A percentile compares a stretch with the other conserved stretches of the same genome.
phyloP scores from a whole-genome alignment of 352 stramenopile genomes.

The Globisporangium uncinulatum region DNA sequence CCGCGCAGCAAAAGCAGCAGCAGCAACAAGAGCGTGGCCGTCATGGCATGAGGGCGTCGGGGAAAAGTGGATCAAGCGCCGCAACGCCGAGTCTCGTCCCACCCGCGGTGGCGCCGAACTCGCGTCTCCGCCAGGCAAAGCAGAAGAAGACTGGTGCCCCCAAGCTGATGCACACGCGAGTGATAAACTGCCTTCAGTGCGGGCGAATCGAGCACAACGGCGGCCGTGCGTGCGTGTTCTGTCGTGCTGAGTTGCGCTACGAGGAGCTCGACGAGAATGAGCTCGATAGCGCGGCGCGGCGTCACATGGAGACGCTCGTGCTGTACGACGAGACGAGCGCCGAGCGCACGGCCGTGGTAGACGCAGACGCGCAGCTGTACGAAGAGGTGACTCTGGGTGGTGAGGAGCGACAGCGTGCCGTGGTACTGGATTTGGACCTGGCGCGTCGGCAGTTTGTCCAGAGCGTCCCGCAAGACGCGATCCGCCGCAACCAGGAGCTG shows the following conservation, averaged over 20 bases:
- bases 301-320: conserved; percentile 56
- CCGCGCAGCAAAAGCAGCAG: background rate
- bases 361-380: conserved; percentile 39
- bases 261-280: conserved; percentile 30
- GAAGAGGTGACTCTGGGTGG: conserved; percentile 15
- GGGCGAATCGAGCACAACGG: conserved; percentile 64
- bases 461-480: conserved; percentile 9
- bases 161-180: conserved; percentile 43
- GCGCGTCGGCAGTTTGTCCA: conserved; percentile 36
- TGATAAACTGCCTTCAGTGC: conserved; percentile 73
- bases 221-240: conserved; percentile 47
- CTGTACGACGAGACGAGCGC: conserved; percentile 36
- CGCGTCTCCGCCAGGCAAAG: conserved; percentile 41
- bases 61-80: background rate
- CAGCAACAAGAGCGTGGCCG: background rate
- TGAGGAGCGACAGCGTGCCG: conserved; percentile 14
- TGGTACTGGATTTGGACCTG: conserved; percentile 45
- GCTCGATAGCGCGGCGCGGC: conserved; percentile 28
- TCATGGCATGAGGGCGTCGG: too few relatives aligned
- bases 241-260: conserved; percentile 50
- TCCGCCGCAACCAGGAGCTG: conserved; percentile 50
- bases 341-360: conserved; percentile 37
- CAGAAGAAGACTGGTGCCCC: conserved; percentile 28
- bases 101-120: conserved; percentile 31
- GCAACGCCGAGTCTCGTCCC: conserved; percentile 21